These are phyloP conservation scores for Gentiana dahurica DNA, from an alignment of 257 asterid genomes.

Conservation along the genomic window DNA sequence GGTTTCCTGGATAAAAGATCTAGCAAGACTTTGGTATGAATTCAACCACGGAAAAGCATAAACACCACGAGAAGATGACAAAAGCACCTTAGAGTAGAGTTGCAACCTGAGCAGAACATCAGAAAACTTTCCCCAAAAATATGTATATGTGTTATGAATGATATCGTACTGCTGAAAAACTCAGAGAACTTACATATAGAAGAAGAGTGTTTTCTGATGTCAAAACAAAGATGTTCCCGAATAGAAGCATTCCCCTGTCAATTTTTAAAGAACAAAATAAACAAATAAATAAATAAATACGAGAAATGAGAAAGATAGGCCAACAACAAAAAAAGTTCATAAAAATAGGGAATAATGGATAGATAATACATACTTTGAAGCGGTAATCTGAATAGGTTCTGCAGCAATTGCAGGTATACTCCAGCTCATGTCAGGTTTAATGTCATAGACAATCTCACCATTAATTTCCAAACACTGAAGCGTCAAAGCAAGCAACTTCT, in stretches of 20 bases:
- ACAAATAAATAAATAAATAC: neutral
- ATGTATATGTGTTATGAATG: neutral
- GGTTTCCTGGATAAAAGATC: too few species aligned
- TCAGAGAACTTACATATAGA: conserved; percentile 64
- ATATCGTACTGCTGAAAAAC: neutral
- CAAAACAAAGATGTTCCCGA: conserved; percentile 64
- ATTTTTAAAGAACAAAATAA: conserved; percentile 29
- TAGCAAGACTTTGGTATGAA: too few species aligned
- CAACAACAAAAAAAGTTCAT: neutral
- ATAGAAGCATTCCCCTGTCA: conserved; percentile 51
- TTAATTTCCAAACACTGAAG: conserved; percentile 68
- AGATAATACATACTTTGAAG: conserved; percentile 48
- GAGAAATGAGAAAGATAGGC: neutral
- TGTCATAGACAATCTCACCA: conserved; percentile 58
- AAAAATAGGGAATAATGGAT: conserved; percentile 5
- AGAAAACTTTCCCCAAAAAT: neutral
- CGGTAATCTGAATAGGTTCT: conserved; percentile 75
- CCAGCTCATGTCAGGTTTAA: conserved; percentile 95
- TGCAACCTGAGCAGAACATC: neutral
- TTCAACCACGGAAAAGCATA: too few species aligned
- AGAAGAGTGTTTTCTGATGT: conserved; percentile 59
- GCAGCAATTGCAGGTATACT: conserved; percentile 84
- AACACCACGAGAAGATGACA: too few species aligned
- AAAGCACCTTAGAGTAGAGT: neutral
- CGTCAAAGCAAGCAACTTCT: conserved; percentile 55